Evolutionary conservation across 179 eudicot species (phyloP).

Genomic region (Silene coronaria): DNA sequence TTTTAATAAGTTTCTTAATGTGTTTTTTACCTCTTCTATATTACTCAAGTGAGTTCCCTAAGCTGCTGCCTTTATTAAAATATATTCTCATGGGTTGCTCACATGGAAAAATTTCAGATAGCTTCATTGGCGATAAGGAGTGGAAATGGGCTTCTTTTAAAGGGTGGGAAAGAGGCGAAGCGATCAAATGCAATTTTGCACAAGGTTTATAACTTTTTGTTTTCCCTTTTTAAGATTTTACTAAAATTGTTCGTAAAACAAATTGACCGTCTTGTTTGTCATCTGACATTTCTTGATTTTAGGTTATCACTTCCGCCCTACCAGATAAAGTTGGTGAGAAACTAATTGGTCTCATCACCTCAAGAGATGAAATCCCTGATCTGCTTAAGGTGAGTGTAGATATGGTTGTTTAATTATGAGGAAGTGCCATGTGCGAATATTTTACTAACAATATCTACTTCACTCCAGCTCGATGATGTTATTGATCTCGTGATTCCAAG

Average conservation of each 20-base stretch:
- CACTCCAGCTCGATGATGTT: slow-evolving; percentile 85
- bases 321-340: slow-evolving; percentile 66
- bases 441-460: slow-evolving; percentile 12
- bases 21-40: background rate
- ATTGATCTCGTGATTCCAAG: slow-evolving; percentile 98
- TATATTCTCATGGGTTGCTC: background rate
- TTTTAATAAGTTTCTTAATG: background rate
- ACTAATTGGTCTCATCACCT: slow-evolving; percentile 75
- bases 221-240: background rate
- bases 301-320: slow-evolving; percentile 73
- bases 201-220: slow-evolving; percentile 40
- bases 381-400: slow-evolving; percentile 58
- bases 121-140: slow-evolving; percentile 82
- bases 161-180: slow-evolving; percentile 90
- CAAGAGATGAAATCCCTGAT: slow-evolving; percentile 89
- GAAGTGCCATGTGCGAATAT: background rate
- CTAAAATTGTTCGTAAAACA: background rate
- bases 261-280: background rate
- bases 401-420: background rate
- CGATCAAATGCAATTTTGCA: slow-evolving; percentile 76
- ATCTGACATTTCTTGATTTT: background rate
- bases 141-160: slow-evolving; percentile 84
- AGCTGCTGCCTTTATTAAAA: background rate
- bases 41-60: background rate
- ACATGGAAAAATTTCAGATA: slow-evolving; percentile 35